Conservation (phyloP, 2,329 filamentous ascomycete species). For the Ilyonectria robusta region DNA sequence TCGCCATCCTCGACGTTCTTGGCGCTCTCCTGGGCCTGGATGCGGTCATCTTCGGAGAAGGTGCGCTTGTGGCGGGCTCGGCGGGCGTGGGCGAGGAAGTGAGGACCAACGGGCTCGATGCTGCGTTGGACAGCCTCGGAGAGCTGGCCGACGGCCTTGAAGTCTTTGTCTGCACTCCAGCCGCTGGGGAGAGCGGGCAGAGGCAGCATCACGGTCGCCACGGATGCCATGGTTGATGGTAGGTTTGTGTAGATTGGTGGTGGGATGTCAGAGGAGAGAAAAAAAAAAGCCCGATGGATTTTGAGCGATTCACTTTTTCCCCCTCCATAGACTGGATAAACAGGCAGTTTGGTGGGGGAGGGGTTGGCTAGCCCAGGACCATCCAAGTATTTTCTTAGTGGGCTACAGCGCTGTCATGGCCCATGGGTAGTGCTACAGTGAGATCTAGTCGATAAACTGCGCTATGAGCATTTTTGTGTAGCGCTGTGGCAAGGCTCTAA, state of each 20-base stretch:
- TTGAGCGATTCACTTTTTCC: conserved; percentile 39
- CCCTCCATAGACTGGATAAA: conserved; percentile 36
- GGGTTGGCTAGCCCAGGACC: conserved; percentile 1
- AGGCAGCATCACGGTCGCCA: conserved; percentile 72
- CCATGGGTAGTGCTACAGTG: conserved; percentile 22
- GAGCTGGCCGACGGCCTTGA: conserved; percentile 85
- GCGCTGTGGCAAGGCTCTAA: not conserved
- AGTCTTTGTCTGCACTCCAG: conserved; percentile 92
- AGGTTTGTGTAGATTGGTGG: conserved; percentile 36
- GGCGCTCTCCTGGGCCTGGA: conserved; percentile 93
- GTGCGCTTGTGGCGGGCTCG: conserved; percentile 97
- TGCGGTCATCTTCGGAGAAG: conserved; percentile 98
- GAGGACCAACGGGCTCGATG: conserved; percentile 95
- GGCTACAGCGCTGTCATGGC: conserved; percentile 6
- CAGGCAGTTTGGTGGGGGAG: conserved; percentile 42
- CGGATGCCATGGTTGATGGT: conserved; percentile 71
- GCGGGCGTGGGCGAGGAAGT: conserved; percentile 97
- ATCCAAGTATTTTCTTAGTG: not conserved
- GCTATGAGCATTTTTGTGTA: not conserved
- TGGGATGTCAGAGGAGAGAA: conserved; percentile 33
- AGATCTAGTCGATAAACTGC: not conserved
- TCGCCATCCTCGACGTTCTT: conserved; percentile 97
- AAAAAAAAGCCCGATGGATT: conserved; percentile 36
- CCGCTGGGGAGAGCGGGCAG: conserved; percentile 83
- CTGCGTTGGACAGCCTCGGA: conserved; percentile 85